Evolutionary conservation across 441 rosid genomes (phyloP).

Genomic region (California macrophylla): DNA sequence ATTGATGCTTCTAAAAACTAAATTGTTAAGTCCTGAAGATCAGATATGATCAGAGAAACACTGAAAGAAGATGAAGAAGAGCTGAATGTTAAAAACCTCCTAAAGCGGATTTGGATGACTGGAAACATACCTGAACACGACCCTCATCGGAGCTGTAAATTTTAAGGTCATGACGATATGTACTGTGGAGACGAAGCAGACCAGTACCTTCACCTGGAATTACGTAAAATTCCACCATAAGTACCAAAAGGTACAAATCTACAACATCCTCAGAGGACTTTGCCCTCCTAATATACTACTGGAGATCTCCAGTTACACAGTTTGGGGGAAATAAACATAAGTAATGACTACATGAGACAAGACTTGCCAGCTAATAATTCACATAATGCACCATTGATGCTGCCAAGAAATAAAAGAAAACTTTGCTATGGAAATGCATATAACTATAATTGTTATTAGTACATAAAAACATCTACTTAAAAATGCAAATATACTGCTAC

Average conservation of each 20-base stretch:
- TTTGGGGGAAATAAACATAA: background rate
- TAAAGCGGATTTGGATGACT: slow-evolving; percentile 8
- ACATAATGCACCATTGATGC: background rate
- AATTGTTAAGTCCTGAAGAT: background rate
- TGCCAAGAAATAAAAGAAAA: background rate
- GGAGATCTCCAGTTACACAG: background rate
- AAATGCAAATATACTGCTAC: background rate
- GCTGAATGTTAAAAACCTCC: slow-evolving; percentile 7
- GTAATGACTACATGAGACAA: background rate
- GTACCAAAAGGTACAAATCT: slow-evolving; percentile 7
- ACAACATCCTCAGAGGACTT: background rate
- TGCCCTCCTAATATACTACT: background rate
- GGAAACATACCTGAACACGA: slow-evolving; percentile 78
- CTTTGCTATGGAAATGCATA: background rate
- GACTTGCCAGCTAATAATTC: background rate
- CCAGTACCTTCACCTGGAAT: slow-evolving; percentile 98
- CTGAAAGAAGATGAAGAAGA: background rate
- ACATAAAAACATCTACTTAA: background rate
- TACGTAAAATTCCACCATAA: slow-evolving; percentile 18
- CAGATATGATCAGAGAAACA: background rate
- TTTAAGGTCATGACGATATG: slow-evolving; percentile 98
- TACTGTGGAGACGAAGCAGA: slow-evolving; percentile 96
- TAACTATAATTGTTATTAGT: background rate
- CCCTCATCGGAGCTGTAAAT: slow-evolving; percentile 99
- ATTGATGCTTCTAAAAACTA: background rate